phyloP scores from a whole-genome alignment of 371 early-diverging fungal genomes.

The Smittium culicis region DNA sequence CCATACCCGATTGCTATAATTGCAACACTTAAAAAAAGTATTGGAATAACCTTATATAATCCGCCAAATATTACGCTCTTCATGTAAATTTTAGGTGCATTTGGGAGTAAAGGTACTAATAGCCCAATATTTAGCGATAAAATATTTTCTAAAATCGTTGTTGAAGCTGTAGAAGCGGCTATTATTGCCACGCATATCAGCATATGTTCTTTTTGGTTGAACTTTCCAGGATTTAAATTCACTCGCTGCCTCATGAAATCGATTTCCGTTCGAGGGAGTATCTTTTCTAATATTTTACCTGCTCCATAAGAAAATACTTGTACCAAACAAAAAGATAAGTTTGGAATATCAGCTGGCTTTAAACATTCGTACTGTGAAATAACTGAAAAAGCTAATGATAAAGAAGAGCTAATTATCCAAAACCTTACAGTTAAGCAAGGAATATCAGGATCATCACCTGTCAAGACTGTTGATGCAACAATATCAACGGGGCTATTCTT shows the following conservation, averaged over 20 bases:
- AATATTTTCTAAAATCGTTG: slow-evolving; percentile 48
- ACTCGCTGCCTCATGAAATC: slow-evolving; percentile 13
- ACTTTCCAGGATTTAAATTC: slow-evolving; percentile 64
- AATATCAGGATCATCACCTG: slow-evolving; percentile 41
- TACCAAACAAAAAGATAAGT: slow-evolving; percentile 37
- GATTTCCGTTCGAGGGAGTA: slow-evolving; percentile 27
- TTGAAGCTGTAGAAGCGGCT: slow-evolving; percentile 45
- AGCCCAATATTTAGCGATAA: not conserved
- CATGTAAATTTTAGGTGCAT: no score
- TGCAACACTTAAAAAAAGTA: slow-evolving; percentile 42
- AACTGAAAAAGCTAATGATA: slow-evolving; percentile 35
- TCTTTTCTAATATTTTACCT: slow-evolving; percentile 39
- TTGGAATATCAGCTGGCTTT: slow-evolving; percentile 32
- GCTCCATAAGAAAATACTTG: slow-evolving; percentile 41
- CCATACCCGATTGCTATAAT: slow-evolving; percentile 71
- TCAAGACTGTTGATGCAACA: slow-evolving; percentile 3
- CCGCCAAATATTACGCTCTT: no score
- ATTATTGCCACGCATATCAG: slow-evolving; percentile 52
- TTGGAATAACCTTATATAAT: slow-evolving; percentile 32
- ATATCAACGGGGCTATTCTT: slow-evolving; percentile 11
- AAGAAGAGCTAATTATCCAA: slow-evolving; percentile 45
- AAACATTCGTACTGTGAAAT: slow-evolving; percentile 53
- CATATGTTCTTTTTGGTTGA: slow-evolving; percentile 77
- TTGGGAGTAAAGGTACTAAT: no score
- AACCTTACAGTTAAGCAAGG: slow-evolving; percentile 57